Conservation (phyloP, 768 basidiomycete species). For the Amanita jacksonii region DNA sequence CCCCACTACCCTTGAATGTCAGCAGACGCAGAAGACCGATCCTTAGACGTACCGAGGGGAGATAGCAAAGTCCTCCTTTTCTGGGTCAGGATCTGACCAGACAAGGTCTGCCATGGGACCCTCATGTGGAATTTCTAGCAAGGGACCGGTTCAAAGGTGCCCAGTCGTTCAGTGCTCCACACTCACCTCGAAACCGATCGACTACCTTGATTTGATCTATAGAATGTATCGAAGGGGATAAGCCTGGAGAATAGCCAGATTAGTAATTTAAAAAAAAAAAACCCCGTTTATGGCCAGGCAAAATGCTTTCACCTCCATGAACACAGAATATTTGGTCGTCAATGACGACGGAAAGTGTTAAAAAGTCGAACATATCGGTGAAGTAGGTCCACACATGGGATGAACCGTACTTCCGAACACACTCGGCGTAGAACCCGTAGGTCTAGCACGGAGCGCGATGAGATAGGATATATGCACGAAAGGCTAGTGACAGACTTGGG, state of each 20-base stretch:
- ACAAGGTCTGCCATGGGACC: constrained; percentile 99
- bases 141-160: constrained; percentile 14
- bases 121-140: constrained; percentile 93
- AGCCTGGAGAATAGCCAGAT: constrained; percentile 38
- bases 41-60: constrained; percentile 70
- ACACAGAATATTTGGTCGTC: constrained; percentile 99
- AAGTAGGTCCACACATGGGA: constrained; percentile 98
- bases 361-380: constrained; percentile 99
- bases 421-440: constrained; percentile 99
- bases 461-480: constrained; percentile 16
- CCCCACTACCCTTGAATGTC: constrained; percentile 53
- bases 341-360: constrained; percentile 95
- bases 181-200: constrained; percentile 88
- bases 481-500: constrained; percentile 60
- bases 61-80: constrained; percentile 99
- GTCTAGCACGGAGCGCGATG: constrained; percentile 45
- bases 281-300: constrained; percentile 5
- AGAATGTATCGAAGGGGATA: constrained; percentile 96
- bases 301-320: constrained; percentile 67
- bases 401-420: constrained; percentile 92
- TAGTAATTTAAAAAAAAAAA: no score
- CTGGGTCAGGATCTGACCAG: constrained; percentile 98
- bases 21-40: constrained; percentile 10
- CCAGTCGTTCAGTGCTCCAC: constrained; percentile 13
- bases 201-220: constrained; percentile 99